Base-by-base conservation (phyloP, 345 rosid genomes). In the Kernera saxatilis region DNA sequence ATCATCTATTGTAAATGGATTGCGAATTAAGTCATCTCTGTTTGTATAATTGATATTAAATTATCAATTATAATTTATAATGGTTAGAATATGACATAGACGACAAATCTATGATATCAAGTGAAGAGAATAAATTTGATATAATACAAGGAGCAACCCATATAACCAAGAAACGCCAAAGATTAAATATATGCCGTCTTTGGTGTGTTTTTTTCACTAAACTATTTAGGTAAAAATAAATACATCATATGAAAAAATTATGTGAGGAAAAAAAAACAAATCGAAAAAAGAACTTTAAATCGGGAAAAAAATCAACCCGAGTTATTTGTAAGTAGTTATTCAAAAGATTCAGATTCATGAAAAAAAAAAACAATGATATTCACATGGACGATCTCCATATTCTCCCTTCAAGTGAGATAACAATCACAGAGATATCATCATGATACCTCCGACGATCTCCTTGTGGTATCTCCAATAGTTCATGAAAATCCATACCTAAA, bases 371-470 rank as follows among this genome's bases (percentile, higher is more conserved):
- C 29, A 44, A 25, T 25, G 35, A 52, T 67, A 60, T 76, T 85
- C 77, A 87, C 87, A 82, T 77, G 3, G 88, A 86, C 5, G 99
- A 94, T 64, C 89, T 82, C 98, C 98, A 93, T 69, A 91, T 93
- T 66, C 96, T 84, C 68, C 98, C 97, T 67, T 89, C 91, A 25
- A 93, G 82, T 54, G 98, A 93, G 46, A 93, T 86, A 44, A 93
- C 79, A 25, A 93, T 93, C n/a, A 93, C 84, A 2, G 96, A 87
- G 23, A 93, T 86, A 55, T 93, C 98, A 53, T 93, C 98, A 40
- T 93, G 98, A 83, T 93, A 93, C 72, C 84, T 76, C 32, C 98
- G 75, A 6, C 98, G 86, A 17, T 91, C 89, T 23, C 98, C 98
- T 80, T 87, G 92, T 26, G 98, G 98, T 57, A 93, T 93, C 29